phyloP scores from a whole-genome alignment of 345 rosid genomes.

The Salix brachista region DNA sequence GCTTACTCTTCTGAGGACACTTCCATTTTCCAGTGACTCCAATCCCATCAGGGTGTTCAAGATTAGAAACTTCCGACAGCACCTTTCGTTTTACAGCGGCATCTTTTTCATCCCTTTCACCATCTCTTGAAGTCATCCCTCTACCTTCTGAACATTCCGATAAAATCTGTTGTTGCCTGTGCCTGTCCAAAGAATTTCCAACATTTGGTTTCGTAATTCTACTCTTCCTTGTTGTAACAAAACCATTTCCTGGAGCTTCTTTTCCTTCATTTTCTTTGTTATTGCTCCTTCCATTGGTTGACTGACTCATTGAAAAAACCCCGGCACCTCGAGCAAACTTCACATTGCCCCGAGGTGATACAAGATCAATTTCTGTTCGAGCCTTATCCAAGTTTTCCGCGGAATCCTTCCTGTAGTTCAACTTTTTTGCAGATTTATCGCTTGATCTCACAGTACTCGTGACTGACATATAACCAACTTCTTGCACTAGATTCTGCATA shows the following conservation, averaged over 20 bases:
- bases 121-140: slow-evolving; percentile 3
- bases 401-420: neutral
- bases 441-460: slow-evolving; percentile 1
- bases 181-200: slow-evolving; percentile 18
- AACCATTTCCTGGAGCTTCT: slow-evolving; percentile 36
- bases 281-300: slow-evolving; percentile 6
- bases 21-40: slow-evolving; percentile 64
- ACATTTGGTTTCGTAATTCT: slow-evolving; percentile 20
- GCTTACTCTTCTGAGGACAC: slow-evolving; percentile 75
- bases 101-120: slow-evolving; percentile 15
- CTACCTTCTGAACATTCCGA: slow-evolving; percentile 25
- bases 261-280: slow-evolving; percentile 33
- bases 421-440: slow-evolving; percentile 10
- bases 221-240: slow-evolving; percentile 46
- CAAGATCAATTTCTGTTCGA: slow-evolving; percentile 8
- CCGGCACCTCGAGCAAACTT: slow-evolving; percentile 1
- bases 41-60: slow-evolving; percentile 20
- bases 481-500: slow-evolving; percentile 12
- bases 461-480: slow-evolving; percentile 10
- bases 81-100: slow-evolving; percentile 33
- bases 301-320: slow-evolving; percentile 9
- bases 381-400: slow-evolving; percentile 2
- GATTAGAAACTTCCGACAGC: slow-evolving; percentile 49
- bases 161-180: slow-evolving; percentile 22
- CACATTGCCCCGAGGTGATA: neutral